Percentiles rank a stretch among this genome's conserved stretches.
Conservation (phyloP, 2,329 filamentous ascomycete species). For the Apiospora rasikravindrae region DNA sequence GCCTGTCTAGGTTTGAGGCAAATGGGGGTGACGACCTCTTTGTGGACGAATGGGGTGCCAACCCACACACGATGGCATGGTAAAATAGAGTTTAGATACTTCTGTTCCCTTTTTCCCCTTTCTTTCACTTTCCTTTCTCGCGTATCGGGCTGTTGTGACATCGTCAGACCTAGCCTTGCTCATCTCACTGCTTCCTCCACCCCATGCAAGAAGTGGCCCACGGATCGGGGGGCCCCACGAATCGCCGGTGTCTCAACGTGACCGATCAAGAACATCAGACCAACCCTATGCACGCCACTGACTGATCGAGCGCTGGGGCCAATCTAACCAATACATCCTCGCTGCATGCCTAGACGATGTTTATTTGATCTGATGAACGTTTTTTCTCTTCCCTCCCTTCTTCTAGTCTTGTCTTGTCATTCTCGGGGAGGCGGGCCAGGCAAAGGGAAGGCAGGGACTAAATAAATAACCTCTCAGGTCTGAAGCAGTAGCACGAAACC, state of each 20-base stretch:
- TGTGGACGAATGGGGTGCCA: neutral
- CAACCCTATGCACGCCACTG: constrained; percentile 15
- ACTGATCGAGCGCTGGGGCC: neutral
- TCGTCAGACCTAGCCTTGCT: neutral
- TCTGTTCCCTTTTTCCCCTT: neutral
- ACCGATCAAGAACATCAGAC: constrained; percentile 1
- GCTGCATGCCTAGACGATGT: neutral
- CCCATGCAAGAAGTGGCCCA: neutral
- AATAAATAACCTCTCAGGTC: neutral
- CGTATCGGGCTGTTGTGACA: neutral
- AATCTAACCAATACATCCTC: neutral
- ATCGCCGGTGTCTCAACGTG: constrained; percentile 12
- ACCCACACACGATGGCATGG: neutral
- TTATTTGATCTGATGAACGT: neutral
- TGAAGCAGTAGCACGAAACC: neutral
- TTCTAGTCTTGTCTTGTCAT: neutral
- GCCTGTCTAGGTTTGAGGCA: neutral
- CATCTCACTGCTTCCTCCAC: neutral
- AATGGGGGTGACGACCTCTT: neutral
- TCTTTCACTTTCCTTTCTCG: neutral
- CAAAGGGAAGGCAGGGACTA: too few relatives aligned
- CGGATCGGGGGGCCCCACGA: constrained; percentile 4
- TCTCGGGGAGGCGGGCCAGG: constrained; percentile 10
- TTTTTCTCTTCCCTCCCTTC: neutral
- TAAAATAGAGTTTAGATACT: neutral